phyloP scores from a whole-genome alignment of 129 eudicot genomes.

The Chrysanthemum seticuspe region DNA sequence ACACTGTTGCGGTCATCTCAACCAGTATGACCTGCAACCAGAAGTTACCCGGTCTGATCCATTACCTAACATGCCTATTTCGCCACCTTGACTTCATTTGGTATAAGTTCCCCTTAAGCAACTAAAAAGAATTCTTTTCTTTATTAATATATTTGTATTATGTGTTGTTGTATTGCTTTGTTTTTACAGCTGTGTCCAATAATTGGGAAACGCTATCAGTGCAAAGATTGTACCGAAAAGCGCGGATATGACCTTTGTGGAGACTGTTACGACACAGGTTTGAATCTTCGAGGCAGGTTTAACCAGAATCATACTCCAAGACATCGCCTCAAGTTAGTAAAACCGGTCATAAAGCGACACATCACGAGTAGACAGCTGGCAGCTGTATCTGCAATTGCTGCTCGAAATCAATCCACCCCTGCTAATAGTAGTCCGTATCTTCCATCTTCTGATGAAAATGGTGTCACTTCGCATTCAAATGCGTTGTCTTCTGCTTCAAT shows the following conservation, averaged over 20 bases:
- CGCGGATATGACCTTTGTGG: slow-evolving; percentile 68
- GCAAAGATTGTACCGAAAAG: slow-evolving; percentile 64
- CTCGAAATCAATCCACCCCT: slow-evolving; percentile 1
- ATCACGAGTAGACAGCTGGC: slow-evolving; percentile 37
- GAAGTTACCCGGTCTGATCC: too few relatives aligned
- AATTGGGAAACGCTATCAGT: slow-evolving; percentile 60
- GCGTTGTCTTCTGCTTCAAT: background rate
- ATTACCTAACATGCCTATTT: too few relatives aligned
- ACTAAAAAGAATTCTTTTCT: too few relatives aligned
- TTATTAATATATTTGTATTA: too few relatives aligned
- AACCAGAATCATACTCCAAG: slow-evolving; percentile 69
- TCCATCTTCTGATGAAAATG: slow-evolving; percentile 24
- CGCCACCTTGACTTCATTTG: too few relatives aligned
- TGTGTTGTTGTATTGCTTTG: background rate
- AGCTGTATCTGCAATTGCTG: slow-evolving; percentile 28
- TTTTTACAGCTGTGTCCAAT: slow-evolving; percentile 65
- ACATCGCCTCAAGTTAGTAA: slow-evolving; percentile 49
- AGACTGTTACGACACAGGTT: slow-evolving; percentile 54
- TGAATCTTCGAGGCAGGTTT: slow-evolving; percentile 67
- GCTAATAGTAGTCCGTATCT: slow-evolving; percentile 21
- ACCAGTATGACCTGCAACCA: too few relatives aligned
- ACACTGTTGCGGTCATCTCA: too few relatives aligned
- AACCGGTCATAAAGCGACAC: slow-evolving; percentile 24
- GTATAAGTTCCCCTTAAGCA: too few relatives aligned
- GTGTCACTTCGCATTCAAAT: background rate